Base-by-base conservation (phyloP, 2,329 filamentous ascomycete genomes). In the Kalmusia sp. region DNA sequence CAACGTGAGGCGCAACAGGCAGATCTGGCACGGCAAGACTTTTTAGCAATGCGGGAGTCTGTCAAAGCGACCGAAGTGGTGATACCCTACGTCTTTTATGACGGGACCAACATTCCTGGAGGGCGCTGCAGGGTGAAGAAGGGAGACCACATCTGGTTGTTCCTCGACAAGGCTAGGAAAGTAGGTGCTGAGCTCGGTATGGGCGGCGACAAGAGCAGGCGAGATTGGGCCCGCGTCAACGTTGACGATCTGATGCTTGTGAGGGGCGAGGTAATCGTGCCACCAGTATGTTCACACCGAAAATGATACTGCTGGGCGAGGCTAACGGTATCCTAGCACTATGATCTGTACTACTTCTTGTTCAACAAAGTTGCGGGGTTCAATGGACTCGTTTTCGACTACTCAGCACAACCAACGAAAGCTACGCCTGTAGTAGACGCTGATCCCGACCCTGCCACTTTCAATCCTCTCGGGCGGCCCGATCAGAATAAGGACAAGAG, bases 231-330 rank as follows among this genome's bases (percentile, higher is more conserved):
- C 3, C 83, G 93, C 52, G 90, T 98, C 25, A 91, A 92, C 30
- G 93, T 99, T 4, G 95, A 99, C 72, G 95, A 99, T 77, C 76
- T 99, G 70, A 92, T 99, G 87, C 82, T 97, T 53, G 93, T 99
- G 6, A 84, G 92, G 67, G 92, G 92, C 12, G 91, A 92, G 51
- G 83, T 98, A 40, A 97, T 99, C 50, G 87, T 99, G 64, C 93
- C 95, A 53, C 95, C 96, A 81, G 93, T 96, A 79, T 81, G 67
- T 67, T 24, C 22, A 27, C 50, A 3, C 6, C 12, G 3, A 31
- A 22, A 38, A 15, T 22, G 5, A 6, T 30, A 3, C 48, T 28
- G 31, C 40, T 1, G 22, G 4, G 4, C 15, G n/a, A 17, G 38
- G 35, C 59, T 72, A 51, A 72, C 46, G 7, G 3, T 11, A 19